phyloP scores from a whole-genome alignment of 2,329 filamentous ascomycete genomes.

The Neofusicoccum umdonicola region DNA sequence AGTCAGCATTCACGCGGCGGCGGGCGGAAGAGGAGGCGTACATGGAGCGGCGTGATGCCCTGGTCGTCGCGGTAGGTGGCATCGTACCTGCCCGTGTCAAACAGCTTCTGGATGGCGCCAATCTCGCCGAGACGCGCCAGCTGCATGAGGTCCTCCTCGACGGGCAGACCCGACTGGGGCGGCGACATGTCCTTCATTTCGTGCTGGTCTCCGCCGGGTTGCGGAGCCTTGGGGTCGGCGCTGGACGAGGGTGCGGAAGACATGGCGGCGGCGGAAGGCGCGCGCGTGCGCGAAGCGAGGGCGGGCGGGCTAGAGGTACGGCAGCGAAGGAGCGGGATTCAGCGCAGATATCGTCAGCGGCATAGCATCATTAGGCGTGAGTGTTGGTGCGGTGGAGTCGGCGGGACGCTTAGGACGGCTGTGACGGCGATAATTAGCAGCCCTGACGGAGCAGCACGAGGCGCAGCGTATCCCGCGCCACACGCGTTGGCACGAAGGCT shows the following conservation, averaged over 20 bases:
- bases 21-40: slow-evolving; percentile 42
- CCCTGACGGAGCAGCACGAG: slow-evolving; percentile 7
- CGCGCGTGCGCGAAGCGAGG: slow-evolving; percentile 7
- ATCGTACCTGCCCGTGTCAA: slow-evolving; percentile 77
- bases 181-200: slow-evolving; percentile 38
- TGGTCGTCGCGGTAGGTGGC: slow-evolving; percentile 84
- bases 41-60: slow-evolving; percentile 93
- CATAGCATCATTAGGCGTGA: slow-evolving; percentile 14
- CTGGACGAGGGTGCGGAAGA: slow-evolving; percentile 7
- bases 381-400: background rate
- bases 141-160: slow-evolving; percentile 90
- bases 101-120: slow-evolving; percentile 80
- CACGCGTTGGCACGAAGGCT: background rate
- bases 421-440: slow-evolving; percentile 5
- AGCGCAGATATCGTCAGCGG: slow-evolving; percentile 13
- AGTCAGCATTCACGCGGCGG: slow-evolving; percentile 4
- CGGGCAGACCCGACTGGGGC: slow-evolving; percentile 40
- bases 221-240: slow-evolving; percentile 13
- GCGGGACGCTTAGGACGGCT: background rate
- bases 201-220: slow-evolving; percentile 25
- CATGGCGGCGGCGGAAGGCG: slow-evolving; percentile 4
- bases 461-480: slow-evolving; percentile 5
- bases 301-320: background rate
- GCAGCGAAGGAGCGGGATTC: background rate
- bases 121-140: slow-evolving; percentile 86